Evolutionary conservation across 768 basidiomycete genomes (phyloP).

Genomic region (Pholiota molesta): DNA sequence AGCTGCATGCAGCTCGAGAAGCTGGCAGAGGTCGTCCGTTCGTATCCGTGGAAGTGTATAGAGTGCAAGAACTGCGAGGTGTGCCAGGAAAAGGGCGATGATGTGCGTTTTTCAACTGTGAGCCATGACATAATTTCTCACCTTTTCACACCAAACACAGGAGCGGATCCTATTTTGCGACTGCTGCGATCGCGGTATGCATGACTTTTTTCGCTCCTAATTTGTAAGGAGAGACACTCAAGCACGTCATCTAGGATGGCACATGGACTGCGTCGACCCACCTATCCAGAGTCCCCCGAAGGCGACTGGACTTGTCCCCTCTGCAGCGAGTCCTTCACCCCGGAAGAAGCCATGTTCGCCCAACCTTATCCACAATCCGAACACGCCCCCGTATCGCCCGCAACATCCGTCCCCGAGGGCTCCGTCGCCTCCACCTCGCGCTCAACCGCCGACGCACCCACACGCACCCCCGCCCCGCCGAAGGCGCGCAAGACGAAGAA

Average conservation of each 20-base stretch:
- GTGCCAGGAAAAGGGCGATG: conserved; percentile 83
- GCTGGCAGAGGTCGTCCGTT: conserved; percentile 61
- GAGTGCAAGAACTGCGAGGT: conserved; percentile 94
- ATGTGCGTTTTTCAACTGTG: conserved; percentile 57
- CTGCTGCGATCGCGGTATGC: conserved; percentile 83
- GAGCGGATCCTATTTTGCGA: conserved; percentile 89
- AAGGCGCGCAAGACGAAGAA: conserved; percentile 25
- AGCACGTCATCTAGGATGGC: conserved; percentile 62
- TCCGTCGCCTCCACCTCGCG: conserved; percentile 35
- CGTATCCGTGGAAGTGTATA: conserved; percentile 85
- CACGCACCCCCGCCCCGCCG: conserved; percentile 16
- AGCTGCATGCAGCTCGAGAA: conserved; percentile 73
- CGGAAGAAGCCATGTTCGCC: background rate
- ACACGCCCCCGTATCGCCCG: conserved; percentile 13
- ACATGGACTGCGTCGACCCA: conserved; percentile 78
- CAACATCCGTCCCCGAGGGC: conserved; percentile 23
- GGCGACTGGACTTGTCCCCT: conserved; percentile 79
- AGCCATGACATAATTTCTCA: conserved; percentile 8
- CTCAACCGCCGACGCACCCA: conserved; percentile 17
- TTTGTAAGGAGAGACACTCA: background rate
- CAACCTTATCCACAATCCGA: conserved; percentile 3
- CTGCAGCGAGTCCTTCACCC: conserved; percentile 45
- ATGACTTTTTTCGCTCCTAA: conserved; percentile 5
- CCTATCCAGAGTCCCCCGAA: conserved; percentile 71
- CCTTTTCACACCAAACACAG: conserved; percentile 38